phyloP scores from a whole-genome alignment of 2,329 filamentous ascomycete genomes.

The Claviceps sp. region DNA sequence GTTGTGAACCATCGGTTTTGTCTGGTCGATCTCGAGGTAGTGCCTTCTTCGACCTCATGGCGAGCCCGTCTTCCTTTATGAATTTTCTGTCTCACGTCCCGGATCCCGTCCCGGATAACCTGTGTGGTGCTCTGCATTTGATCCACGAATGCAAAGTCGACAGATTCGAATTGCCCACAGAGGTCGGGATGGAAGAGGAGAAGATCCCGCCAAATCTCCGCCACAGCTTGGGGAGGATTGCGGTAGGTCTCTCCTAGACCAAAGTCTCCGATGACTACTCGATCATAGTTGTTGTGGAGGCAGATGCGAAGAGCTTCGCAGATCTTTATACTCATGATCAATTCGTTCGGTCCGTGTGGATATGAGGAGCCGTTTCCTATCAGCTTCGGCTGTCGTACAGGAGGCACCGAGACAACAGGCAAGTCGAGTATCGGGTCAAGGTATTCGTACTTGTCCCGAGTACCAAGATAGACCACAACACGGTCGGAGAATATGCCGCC shows the following conservation, averaged over 20 bases:
- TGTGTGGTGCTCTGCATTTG: slow-evolving; percentile 37
- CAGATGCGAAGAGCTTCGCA: slow-evolving; percentile 58
- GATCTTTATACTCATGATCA: slow-evolving; percentile 62
- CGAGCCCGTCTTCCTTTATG: no score
- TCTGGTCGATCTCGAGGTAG: not conserved
- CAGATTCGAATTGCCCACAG: slow-evolving; percentile 45
- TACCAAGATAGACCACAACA: slow-evolving; percentile 61
- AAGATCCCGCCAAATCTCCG: slow-evolving; percentile 52
- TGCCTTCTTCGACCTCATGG: no score
- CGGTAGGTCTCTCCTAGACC: slow-evolving; percentile 35
- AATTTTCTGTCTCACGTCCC: slow-evolving; percentile 26
- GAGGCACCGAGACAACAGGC: slow-evolving; percentile 60
- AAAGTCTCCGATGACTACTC: slow-evolving; percentile 50
- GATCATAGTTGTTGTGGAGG: slow-evolving; percentile 41
- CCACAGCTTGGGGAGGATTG: slow-evolving; percentile 45
- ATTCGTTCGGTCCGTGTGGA: slow-evolving; percentile 56
- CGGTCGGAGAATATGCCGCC: slow-evolving; percentile 58
- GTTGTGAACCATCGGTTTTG: slow-evolving; percentile 14
- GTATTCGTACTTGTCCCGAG: slow-evolving; percentile 49
- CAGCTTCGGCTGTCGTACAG: slow-evolving; percentile 60
- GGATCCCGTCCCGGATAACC: slow-evolving; percentile 40
- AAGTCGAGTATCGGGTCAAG: slow-evolving; percentile 43
- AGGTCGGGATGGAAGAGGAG: slow-evolving; percentile 50
- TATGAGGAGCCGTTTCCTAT: slow-evolving; percentile 54
- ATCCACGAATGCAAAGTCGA: slow-evolving; percentile 54